Percentiles rank a stretch among this genome's conserved stretches.
phyloP scores from a whole-genome alignment of 73 alveolate genomes.

The Tetrahymena thermophila region DNA sequence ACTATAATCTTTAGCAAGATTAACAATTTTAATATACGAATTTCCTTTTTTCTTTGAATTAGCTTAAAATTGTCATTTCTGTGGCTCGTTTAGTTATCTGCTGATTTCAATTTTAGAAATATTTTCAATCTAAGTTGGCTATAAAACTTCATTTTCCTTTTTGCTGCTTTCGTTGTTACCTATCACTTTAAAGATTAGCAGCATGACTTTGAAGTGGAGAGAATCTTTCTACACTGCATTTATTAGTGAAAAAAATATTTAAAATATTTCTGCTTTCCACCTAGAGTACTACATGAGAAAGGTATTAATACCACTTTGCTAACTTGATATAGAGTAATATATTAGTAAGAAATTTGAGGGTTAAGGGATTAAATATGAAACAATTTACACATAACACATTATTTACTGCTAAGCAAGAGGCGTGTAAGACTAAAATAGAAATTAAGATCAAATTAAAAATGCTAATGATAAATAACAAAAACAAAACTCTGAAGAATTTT shows the following conservation, averaged over 20 bases:
- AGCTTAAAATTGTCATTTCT: background rate
- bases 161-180: background rate
- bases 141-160: background rate
- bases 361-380: background rate
- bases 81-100: background rate
- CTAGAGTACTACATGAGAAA: background rate
- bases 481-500: background rate
- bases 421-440: background rate
- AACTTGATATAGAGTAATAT: background rate
- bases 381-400: background rate
- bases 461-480: background rate
- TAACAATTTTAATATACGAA: background rate
- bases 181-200: background rate
- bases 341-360: background rate
- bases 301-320: background rate
- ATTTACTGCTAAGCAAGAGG: background rate
- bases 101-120: background rate
- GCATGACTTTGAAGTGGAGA: background rate
- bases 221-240: background rate
- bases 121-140: background rate
- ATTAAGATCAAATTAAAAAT: background rate
- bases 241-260: background rate
- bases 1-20: background rate
- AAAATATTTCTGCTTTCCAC: background rate
- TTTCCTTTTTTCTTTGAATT: background rate